phyloP scores from a whole-genome alignment of 768 basidiomycete species.

The Hygrocybe coccinea region DNA sequence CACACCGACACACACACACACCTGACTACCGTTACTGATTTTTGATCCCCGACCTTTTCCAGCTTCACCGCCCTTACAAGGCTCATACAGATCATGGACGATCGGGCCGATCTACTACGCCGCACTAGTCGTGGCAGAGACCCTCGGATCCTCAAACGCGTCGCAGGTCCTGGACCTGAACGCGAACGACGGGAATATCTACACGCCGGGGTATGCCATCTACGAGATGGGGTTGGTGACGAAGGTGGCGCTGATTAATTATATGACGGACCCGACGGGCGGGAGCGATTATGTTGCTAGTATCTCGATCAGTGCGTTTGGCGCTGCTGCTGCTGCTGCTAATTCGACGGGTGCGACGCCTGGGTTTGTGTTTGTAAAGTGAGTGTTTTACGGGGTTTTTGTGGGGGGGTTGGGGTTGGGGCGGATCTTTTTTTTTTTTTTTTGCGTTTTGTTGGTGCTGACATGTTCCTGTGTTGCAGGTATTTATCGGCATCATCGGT shows the following conservation, averaged over 20 bases:
- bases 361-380: too few species aligned
- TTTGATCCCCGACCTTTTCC: background rate
- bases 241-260: conserved; percentile 70
- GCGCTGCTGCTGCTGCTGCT: background rate
- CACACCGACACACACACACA: too few species aligned
- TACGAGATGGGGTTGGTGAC: conserved; percentile 65
- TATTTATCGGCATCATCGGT: too few species aligned
- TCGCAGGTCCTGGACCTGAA: conserved; percentile 65
- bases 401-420: too few species aligned
- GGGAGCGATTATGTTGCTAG: conserved; percentile 50
- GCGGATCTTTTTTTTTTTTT: too few species aligned
- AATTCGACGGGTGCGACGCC: too few species aligned
- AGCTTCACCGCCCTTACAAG: conserved; percentile 53
- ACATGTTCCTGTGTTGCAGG: too few species aligned
- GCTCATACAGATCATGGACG: too few species aligned
- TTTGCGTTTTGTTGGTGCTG: too few species aligned
- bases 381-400: too few species aligned
- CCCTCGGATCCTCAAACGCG: conserved; percentile 57
- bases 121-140: conserved; percentile 63
- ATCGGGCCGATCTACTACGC: conserved; percentile 73
- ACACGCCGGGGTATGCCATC: conserved; percentile 65
- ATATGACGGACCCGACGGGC: conserved; percentile 55
- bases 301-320: conserved; percentile 39
- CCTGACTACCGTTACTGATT: too few species aligned
- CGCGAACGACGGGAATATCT: conserved; percentile 45